A percentile compares a stretch with the other conserved stretches of the same genome.
Evolutionary conservation across 371 early-diverging fungal genomes (phyloP).

Genomic region (Apophysomyces sp.): DNA sequence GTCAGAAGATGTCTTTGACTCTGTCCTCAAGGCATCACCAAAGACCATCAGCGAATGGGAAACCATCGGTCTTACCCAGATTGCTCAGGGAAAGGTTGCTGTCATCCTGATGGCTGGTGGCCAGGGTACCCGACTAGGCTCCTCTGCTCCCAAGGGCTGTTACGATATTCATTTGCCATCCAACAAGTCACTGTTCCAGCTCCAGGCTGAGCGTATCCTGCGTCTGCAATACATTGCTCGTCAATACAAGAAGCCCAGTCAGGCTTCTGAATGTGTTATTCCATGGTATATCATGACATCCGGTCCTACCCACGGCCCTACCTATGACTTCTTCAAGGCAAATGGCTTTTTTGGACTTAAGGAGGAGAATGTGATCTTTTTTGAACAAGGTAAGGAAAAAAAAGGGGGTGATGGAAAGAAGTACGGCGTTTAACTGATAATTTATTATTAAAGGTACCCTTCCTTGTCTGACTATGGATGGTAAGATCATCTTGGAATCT

Average conservation of each 20-base stretch:
- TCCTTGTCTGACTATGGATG: slow-evolving; percentile 80
- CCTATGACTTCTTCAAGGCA: slow-evolving; percentile 82
- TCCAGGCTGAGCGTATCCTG: slow-evolving; percentile 91
- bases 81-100: slow-evolving; percentile 88
- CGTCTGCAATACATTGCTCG: slow-evolving; percentile 79
- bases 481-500: slow-evolving; percentile 87
- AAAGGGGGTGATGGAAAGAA: not conserved
- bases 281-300: slow-evolving; percentile 98
- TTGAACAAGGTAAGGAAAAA: slow-evolving; percentile 67
- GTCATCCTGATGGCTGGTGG: slow-evolving; percentile 94
- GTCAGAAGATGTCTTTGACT: slow-evolving; percentile 73
- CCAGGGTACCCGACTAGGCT: slow-evolving; percentile 89
- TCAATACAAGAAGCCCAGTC: slow-evolving; percentile 31
- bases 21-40: slow-evolving; percentile 59
- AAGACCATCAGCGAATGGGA: slow-evolving; percentile 71
- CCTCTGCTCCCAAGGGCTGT: slow-evolving; percentile 90
- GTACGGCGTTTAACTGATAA: not conserved
- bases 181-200: slow-evolving; percentile 82
- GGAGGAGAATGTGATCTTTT: slow-evolving; percentile 81
- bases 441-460: slow-evolving; percentile 60
- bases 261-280: slow-evolving; percentile 51
- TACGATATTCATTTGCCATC: slow-evolving; percentile 91
- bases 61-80: slow-evolving; percentile 70
- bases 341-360: slow-evolving; percentile 86
- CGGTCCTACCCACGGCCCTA: slow-evolving; percentile 85